Conservation (phyloP, 371 early-diverging fungal species). For the Umbelopsis sp. region DNA sequence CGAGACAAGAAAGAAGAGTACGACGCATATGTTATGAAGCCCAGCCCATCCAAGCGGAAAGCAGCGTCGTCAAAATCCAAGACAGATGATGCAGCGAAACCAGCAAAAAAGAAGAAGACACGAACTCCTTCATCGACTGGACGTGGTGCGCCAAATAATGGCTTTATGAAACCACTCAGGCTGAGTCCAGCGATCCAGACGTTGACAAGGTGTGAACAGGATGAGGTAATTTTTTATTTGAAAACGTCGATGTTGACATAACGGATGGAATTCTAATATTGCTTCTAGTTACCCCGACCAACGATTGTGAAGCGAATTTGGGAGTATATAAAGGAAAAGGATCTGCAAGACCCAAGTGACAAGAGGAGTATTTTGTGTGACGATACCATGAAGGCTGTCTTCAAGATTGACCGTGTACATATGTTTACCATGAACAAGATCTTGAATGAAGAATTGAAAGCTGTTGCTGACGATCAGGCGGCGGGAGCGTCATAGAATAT, state of each 20-base stretch:
- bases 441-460: slow-evolving; percentile 28
- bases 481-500: neutral
- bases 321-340: slow-evolving; percentile 49
- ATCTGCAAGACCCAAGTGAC: slow-evolving; percentile 46
- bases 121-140: slow-evolving; percentile 2
- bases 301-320: slow-evolving; percentile 51
- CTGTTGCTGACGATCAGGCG: slow-evolving; percentile 1
- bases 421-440: slow-evolving; percentile 39
- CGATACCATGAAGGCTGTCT: slow-evolving; percentile 34
- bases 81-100: neutral
- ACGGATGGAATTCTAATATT: neutral
- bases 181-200: slow-evolving; percentile 31
- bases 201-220: slow-evolving; percentile 32
- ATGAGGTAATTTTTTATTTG: slow-evolving; percentile 26
- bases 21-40: slow-evolving; percentile 10
- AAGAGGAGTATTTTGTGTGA: slow-evolving; percentile 46
- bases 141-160: slow-evolving; percentile 16
- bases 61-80: neutral
- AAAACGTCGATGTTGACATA: neutral
- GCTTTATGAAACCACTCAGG: slow-evolving; percentile 25
- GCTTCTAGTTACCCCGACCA: slow-evolving; percentile 38
- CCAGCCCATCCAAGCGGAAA: slow-evolving; percentile 6
- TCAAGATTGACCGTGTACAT: slow-evolving; percentile 30
- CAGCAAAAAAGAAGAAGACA: slow-evolving; percentile 12
- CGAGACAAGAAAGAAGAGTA: slow-evolving; percentile 19